Conservation (phyloP, 148 eudicot species). For the Nepenthes gracilis region DNA sequence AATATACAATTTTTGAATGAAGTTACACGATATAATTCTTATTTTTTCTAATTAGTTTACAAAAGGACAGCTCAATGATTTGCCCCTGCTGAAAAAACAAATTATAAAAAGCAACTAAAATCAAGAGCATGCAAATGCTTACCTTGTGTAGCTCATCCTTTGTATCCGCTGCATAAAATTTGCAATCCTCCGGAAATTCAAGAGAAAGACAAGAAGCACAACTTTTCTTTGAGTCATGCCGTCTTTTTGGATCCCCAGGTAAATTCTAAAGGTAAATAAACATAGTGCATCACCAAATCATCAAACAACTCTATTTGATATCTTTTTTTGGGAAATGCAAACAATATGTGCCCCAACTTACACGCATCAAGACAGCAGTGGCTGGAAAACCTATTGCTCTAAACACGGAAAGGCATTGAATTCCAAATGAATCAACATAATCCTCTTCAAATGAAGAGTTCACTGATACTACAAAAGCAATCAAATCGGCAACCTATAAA, state of each 20-base stretch:
- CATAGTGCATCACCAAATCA: slow-evolving; percentile 1
- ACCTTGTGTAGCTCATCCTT: slow-evolving; percentile 93
- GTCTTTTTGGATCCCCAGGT: slow-evolving; percentile 62
- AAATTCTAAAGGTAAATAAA: slow-evolving; percentile 47
- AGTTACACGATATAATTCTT: too few species aligned
- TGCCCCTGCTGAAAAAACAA: too few species aligned
- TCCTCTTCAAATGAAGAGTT: slow-evolving; percentile 40
- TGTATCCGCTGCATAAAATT: slow-evolving; percentile 70
- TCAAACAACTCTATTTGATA: not conserved
- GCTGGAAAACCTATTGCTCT: slow-evolving; percentile 86
- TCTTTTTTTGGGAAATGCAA: not conserved
- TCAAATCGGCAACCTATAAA: slow-evolving; percentile 83
- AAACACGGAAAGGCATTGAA: slow-evolving; percentile 86
- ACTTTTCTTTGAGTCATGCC: slow-evolving; percentile 50
- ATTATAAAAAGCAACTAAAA: not conserved
- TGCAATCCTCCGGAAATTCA: slow-evolving; percentile 81
- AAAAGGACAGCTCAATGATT: too few species aligned
- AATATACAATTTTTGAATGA: not conserved
- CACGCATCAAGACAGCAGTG: slow-evolving; percentile 69
- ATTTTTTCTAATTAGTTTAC: too few species aligned
- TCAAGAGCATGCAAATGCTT: slow-evolving; percentile 3
- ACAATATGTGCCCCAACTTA: slow-evolving; percentile 20
- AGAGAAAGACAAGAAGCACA: slow-evolving; percentile 62
- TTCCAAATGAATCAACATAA: slow-evolving; percentile 79
- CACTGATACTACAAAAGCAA: slow-evolving; percentile 88